Conservation (phyloP, 2,329 filamentous ascomycete genomes). For the Periconia macrospinosa region DNA sequence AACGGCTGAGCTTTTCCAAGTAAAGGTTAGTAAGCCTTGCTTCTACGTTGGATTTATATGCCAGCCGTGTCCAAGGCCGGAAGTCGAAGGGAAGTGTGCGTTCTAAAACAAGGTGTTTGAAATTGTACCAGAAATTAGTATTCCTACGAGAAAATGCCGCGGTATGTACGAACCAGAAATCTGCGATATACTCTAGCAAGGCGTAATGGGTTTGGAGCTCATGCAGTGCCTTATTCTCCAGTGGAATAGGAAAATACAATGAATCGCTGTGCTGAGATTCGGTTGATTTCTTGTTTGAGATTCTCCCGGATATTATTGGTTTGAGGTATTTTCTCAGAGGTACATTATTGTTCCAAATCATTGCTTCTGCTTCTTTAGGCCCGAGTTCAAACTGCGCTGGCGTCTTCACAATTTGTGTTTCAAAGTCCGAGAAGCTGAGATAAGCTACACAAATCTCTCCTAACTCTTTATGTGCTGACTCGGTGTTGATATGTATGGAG, state of each 20-base stretch:
- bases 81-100: slow-evolving; percentile 10
- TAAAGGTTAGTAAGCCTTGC: not conserved
- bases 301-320: not conserved
- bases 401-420: slow-evolving; percentile 18
- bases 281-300: not conserved
- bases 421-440: slow-evolving; percentile 45
- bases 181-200: slow-evolving; percentile 9
- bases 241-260: not conserved
- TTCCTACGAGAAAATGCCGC: not conserved
- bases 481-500: slow-evolving; percentile 16
- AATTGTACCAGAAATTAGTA: slow-evolving; percentile 1
- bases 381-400: not conserved
- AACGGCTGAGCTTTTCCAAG: not conserved
- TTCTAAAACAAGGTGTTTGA: slow-evolving; percentile 4
- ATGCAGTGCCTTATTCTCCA: not conserved
- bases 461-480: slow-evolving; percentile 29
- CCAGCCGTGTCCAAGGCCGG: slow-evolving; percentile 9
- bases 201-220: slow-evolving; percentile 2
- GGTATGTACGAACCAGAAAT: slow-evolving; percentile 4
- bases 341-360: not conserved
- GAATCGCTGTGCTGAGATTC: not conserved
- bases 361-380: not conserved
- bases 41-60: not conserved
- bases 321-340: not conserved
- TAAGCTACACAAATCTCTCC: slow-evolving; percentile 47